These are phyloP conservation scores for Coemansia sp. DNA, from an alignment of 192 early-diverging fungal species.

Conservation along the genomic window DNA sequence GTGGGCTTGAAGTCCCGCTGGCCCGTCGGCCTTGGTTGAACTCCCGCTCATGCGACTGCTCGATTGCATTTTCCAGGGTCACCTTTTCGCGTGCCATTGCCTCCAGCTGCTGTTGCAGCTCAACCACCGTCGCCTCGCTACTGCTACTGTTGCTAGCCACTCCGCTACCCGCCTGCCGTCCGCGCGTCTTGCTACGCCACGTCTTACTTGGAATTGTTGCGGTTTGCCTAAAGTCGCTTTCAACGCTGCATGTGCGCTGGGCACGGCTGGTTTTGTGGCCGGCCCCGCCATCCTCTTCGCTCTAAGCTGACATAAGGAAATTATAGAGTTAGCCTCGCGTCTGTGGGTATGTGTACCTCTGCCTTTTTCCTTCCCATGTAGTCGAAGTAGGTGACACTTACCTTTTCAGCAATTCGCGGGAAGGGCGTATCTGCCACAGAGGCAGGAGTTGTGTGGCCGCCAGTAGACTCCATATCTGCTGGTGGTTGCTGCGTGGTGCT, in stretches of 20 bases:
- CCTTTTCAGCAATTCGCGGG: conserved; percentile 29
- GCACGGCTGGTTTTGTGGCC: conserved; percentile 5
- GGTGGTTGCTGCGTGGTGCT: conserved; percentile 6
- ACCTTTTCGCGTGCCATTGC: conserved; percentile 85
- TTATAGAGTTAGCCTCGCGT: neutral
- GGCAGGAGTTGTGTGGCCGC: neutral
- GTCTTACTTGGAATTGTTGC: conserved; percentile 21
- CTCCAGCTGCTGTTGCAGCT: conserved; percentile 70
- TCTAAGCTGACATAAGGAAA: conserved; percentile 7
- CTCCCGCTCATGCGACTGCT: conserved; percentile 90
- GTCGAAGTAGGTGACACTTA: conserved; percentile 4
- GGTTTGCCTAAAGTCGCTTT: conserved; percentile 20
- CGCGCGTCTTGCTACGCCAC: conserved; percentile 37
- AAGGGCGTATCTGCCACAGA: conserved; percentile 13
- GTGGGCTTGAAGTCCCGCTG: conserved; percentile 74
- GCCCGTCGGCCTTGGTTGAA: conserved; percentile 71
- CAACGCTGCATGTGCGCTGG: conserved; percentile 20
- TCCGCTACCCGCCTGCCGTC: conserved; percentile 15
- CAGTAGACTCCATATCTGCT: conserved; percentile 1
- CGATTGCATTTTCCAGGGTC: conserved; percentile 83
- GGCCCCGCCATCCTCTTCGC: conserved; percentile 12
- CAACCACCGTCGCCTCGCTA: conserved; percentile 37
- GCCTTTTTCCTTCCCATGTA: neutral
- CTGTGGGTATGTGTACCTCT: neutral
- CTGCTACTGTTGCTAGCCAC: conserved; percentile 10